A percentile compares a stretch with the other conserved stretches of the same genome.
These are phyloP conservation scores for Bipolaris oryzae DNA, from an alignment of 2,329 filamentous ascomycete genomes.

Conservation along the genomic window DNA sequence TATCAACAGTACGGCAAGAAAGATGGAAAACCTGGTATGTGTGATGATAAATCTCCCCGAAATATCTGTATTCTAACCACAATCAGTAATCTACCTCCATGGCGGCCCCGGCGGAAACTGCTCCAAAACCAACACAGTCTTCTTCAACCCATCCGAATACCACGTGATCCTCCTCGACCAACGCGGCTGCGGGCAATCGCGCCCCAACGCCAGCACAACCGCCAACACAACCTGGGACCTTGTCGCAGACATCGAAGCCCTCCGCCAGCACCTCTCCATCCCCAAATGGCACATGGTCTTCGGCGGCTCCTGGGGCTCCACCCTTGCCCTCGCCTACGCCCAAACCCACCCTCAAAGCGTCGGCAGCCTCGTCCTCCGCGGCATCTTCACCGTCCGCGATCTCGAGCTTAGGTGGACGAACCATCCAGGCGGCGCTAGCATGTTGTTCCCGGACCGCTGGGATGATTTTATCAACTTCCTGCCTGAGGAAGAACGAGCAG, in stretches of 20 bases:
- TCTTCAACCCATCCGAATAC: constrained; percentile 54
- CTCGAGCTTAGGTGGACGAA: constrained; percentile 49
- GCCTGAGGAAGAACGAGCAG: constrained; percentile 46
- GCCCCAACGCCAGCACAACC: constrained; percentile 48
- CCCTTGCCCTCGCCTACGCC: constrained; percentile 53
- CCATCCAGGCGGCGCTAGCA: constrained; percentile 32
- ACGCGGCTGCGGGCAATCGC: constrained; percentile 54
- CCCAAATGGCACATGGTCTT: constrained; percentile 55
- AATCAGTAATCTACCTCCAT: constrained; percentile 51
- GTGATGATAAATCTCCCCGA: neutral
- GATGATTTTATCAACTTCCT: constrained; percentile 47
- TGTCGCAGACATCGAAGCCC: constrained; percentile 53
- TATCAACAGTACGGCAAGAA: constrained; percentile 50
- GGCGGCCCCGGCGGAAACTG: constrained; percentile 53
- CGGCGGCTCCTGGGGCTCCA: constrained; percentile 58
- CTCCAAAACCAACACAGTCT: constrained; percentile 46
- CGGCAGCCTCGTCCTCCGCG: constrained; percentile 51
- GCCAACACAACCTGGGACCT: constrained; percentile 56
- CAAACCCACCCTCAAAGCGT: constrained; percentile 51
- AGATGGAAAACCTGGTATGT: constrained; percentile 48
- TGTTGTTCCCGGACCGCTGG: constrained; percentile 51
- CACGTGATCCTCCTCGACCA: constrained; percentile 57
- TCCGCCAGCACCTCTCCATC: constrained; percentile 52
- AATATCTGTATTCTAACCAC: neutral
- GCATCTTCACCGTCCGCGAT: constrained; percentile 50